Evolutionary conservation across 2,329 filamentous ascomycete genomes (phyloP).

Genomic region (Phialocephala sp.): DNA sequence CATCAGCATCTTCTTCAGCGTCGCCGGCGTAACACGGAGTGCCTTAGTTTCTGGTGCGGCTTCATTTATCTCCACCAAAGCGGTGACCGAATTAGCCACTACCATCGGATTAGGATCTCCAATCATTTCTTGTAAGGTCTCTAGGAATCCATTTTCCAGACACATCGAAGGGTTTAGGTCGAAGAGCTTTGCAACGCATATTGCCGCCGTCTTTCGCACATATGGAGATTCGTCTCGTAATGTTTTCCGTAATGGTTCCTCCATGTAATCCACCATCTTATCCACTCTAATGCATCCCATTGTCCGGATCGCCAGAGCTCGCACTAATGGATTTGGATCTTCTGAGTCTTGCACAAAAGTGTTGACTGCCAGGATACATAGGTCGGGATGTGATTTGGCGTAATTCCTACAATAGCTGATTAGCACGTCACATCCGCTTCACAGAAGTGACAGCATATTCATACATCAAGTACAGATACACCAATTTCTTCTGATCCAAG

Average conservation of each 20-base stretch:
- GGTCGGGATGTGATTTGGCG: constrained; percentile 96
- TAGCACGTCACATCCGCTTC: constrained; percentile 18
- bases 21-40: constrained; percentile 79
- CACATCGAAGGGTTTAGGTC: constrained; percentile 92
- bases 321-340: constrained; percentile 94
- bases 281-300: constrained; percentile 99
- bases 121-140: constrained; percentile 92
- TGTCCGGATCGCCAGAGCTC: constrained; percentile 93
- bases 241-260: constrained; percentile 94
- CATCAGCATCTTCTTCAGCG: constrained; percentile 93
- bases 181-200: constrained; percentile 97
- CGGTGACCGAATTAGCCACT: constrained; percentile 95
- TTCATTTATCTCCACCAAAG: constrained; percentile 89
- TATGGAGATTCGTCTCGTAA: constrained; percentile 97
- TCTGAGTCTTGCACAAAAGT: constrained; percentile 99
- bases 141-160: constrained; percentile 94
- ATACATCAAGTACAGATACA: constrained; percentile 96
- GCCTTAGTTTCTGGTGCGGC: constrained; percentile 89
- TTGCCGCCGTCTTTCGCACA: constrained; percentile 95
- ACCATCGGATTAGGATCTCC: constrained; percentile 99
- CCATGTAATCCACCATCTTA: constrained; percentile 99
- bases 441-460: constrained; percentile 13
- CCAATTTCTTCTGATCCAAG: constrained; percentile 98
- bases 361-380: constrained; percentile 98
- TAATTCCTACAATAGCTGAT: constrained; percentile 75